Conservation (phyloP, 768 basidiomycete species). For the Epithele typhae region DNA sequence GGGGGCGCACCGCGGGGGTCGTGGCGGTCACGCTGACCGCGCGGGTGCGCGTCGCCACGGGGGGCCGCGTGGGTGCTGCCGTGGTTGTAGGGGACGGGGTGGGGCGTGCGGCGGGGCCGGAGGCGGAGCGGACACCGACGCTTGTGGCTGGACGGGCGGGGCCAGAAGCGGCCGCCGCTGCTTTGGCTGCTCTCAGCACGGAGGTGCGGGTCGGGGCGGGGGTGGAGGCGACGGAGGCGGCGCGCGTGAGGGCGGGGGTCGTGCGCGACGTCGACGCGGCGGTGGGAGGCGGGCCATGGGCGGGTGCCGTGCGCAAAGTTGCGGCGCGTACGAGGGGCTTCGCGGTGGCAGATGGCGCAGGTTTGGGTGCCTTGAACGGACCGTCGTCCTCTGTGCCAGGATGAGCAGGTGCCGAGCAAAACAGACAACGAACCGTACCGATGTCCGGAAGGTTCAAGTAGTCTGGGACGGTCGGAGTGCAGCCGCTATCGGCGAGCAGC, state of each 20-base stretch:
- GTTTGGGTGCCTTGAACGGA: neutral
- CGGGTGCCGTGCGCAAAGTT: neutral
- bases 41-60: too few species aligned
- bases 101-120: too few species aligned
- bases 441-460: slow-evolving; percentile 8
- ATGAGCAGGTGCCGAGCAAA: neutral
- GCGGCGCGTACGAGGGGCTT: neutral
- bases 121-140: too few species aligned
- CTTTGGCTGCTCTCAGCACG: slow-evolving; percentile 10
- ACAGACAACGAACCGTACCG: slow-evolving; percentile 1
- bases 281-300: slow-evolving; percentile 1
- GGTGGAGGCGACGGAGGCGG: neutral
- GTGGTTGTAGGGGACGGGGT: too few species aligned
- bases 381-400: neutral
- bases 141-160: too few species aligned
- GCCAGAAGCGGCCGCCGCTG: neutral
- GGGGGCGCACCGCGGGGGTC: too few species aligned
- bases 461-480: neutral
- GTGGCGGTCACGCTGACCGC: too few species aligned
- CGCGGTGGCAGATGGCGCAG: neutral
- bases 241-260: neutral
- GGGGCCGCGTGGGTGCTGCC: too few species aligned
- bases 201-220: slow-evolving; percentile 9
- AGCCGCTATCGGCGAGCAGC: slow-evolving; percentile 10
- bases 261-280: neutral